Conservation (phyloP, 441 rosid genomes). For the Arabidopsis hybrid region DNA sequence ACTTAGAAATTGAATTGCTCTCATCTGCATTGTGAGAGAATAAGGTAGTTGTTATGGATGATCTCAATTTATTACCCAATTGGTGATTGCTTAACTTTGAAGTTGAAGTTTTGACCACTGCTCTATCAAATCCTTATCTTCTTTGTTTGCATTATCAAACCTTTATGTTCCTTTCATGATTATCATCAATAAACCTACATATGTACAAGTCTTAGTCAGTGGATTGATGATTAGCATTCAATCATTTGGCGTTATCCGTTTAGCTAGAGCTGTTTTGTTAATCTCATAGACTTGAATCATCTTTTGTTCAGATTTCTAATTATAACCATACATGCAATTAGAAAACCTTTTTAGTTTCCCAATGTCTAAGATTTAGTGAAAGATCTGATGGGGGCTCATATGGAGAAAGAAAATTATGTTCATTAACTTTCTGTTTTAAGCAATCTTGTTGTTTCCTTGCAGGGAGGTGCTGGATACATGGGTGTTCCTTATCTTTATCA, state of each 20-base stretch:
- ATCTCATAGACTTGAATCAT: neutral
- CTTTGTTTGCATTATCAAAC: neutral
- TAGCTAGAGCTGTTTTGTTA: slow-evolving; percentile 3
- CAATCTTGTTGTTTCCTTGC: slow-evolving; percentile 38
- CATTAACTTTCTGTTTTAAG: neutral
- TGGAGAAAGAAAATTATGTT: slow-evolving; percentile 14
- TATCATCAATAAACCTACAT: slow-evolving; percentile 7
- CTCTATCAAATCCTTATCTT: neutral
- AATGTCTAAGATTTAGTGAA: neutral
- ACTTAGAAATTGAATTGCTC: neutral
- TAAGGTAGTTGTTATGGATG: neutral
- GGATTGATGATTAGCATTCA: neutral
- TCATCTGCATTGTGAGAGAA: slow-evolving; percentile 12
- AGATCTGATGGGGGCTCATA: slow-evolving; percentile 16
- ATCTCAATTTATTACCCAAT: neutral
- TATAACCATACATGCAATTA: neutral
- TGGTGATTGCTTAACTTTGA: slow-evolving; percentile 46
- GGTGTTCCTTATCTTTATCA: slow-evolving; percentile 55
- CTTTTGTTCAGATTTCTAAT: neutral
- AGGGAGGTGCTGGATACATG: slow-evolving; percentile 58
- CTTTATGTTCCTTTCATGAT: neutral
- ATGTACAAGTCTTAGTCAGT: neutral
- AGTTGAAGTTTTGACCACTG: slow-evolving; percentile 29
- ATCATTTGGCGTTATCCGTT: neutral
- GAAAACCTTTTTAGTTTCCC: neutral